phyloP scores from a whole-genome alignment of 768 basidiomycete species.

The Psilocybe cubensis region DNA sequence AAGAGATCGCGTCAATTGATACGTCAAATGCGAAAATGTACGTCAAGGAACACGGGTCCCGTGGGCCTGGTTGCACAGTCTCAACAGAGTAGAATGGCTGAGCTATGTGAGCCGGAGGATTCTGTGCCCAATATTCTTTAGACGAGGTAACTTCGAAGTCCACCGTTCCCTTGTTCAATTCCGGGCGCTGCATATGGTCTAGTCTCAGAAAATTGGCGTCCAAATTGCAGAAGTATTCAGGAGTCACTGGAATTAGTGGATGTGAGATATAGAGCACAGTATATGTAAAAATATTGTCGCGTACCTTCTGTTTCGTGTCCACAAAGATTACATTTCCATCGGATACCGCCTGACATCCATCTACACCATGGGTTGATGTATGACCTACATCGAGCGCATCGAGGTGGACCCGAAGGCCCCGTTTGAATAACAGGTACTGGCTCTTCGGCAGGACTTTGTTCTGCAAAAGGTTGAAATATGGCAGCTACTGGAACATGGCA shows the following conservation, averaged over 20 bases:
- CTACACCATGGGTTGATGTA: conserved; percentile 95
- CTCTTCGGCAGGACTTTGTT: conserved; percentile 78
- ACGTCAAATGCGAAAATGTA: conserved; percentile 92
- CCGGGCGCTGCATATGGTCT: conserved; percentile 82
- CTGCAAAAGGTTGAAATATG: conserved; percentile 89
- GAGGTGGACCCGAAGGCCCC: conserved; percentile 72
- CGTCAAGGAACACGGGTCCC: conserved; percentile 66
- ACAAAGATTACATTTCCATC: conserved; percentile 95
- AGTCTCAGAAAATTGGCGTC: conserved; percentile 77
- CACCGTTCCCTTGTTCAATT: conserved; percentile 88
- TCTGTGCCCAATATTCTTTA: conserved; percentile 83
- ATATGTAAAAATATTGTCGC: conserved; percentile 24
- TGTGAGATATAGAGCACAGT: conserved; percentile 11
- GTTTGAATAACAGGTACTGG: conserved; percentile 78
- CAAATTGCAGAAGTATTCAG: conserved; percentile 85
- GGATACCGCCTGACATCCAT: conserved; percentile 81
- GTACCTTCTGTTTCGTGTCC: conserved; percentile 81
- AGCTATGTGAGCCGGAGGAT: conserved; percentile 57
- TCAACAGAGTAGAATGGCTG: conserved; percentile 57
- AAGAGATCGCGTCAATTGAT: conserved; percentile 63
- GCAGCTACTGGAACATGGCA: conserved; percentile 86
- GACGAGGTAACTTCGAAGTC: conserved; percentile 76
- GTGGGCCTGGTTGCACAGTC: conserved; percentile 46
- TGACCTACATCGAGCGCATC: conserved; percentile 83
- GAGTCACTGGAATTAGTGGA: conserved; percentile 52